Conservation (phyloP, 2,329 filamentous ascomycete genomes). For the Verticillium tricorpus region DNA sequence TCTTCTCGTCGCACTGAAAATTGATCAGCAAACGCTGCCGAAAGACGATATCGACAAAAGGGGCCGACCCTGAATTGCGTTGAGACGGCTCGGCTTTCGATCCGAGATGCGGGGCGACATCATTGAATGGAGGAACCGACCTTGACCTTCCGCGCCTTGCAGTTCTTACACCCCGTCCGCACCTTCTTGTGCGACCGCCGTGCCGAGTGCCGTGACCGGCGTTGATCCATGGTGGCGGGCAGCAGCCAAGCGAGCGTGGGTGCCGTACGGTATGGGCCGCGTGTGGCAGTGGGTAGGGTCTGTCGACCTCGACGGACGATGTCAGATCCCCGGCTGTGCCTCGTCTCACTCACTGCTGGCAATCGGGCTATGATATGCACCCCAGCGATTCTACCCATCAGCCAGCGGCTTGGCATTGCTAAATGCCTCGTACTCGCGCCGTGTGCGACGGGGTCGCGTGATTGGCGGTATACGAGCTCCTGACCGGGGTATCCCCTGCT, state of each 20-base stretch:
- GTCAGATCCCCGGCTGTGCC: not conserved
- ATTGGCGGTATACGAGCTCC: not conserved
- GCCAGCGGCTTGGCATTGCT: not conserved
- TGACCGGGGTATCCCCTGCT: not conserved
- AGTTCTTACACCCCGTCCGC: constrained; percentile 31
- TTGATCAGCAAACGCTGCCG: constrained; percentile 7
- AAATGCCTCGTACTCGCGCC: not conserved
- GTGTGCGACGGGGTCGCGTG: not conserved
- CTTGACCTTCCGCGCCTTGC: constrained; percentile 36
- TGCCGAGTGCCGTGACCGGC: not conserved
- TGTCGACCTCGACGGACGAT: too few species aligned
- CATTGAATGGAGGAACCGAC: constrained; percentile 13
- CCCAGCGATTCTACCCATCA: not conserved
- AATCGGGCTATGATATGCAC: not conserved
- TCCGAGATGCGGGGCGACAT: not conserved
- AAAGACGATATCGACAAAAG: not conserved
- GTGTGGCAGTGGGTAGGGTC: not conserved
- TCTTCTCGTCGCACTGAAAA: constrained; percentile 32
- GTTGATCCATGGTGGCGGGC: not conserved
- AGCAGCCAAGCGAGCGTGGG: not conserved
- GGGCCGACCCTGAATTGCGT: not conserved
- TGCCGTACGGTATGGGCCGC: not conserved
- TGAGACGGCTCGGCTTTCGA: not conserved
- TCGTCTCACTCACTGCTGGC: not conserved
- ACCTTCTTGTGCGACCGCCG: constrained; percentile 22